Conservation (phyloP, 2,329 filamentous ascomycete species). For the Simplicillium aogashimaense region DNA sequence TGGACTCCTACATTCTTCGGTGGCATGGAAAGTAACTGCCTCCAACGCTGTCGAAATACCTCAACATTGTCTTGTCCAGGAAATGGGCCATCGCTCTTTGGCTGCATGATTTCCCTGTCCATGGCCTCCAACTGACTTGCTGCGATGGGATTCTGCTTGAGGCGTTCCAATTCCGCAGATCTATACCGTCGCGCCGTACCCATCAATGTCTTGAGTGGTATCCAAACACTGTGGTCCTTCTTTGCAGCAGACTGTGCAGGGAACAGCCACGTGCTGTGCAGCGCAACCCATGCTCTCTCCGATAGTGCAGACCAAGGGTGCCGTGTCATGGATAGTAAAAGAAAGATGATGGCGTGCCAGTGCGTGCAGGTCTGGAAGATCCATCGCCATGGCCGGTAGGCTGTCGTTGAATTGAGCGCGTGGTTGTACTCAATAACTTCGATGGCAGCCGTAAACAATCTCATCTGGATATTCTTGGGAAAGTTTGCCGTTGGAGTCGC, state of each 20-base stretch:
- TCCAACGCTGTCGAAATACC: conserved; percentile 20
- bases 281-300: conserved; percentile 36
- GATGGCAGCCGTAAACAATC: conserved; percentile 38
- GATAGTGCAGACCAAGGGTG: conserved; percentile 33
- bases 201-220: conserved; percentile 29
- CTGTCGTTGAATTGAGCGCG: conserved; percentile 38
- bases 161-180: conserved; percentile 20
- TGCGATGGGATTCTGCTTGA: conserved; percentile 16
- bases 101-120: conserved; percentile 16
- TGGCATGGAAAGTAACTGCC: background rate
- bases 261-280: conserved; percentile 34
- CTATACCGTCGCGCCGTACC: conserved; percentile 26
- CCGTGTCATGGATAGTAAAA: conserved; percentile 39
- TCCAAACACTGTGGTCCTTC: conserved; percentile 24
- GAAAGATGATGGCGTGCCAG: conserved; percentile 48
- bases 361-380: conserved; percentile 49
- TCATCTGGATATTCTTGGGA: conserved; percentile 27
- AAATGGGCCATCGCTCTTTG: conserved; percentile 19
- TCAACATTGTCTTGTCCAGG: conserved; percentile 11
- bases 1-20: too few relatives aligned
- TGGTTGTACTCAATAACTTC: conserved; percentile 48
- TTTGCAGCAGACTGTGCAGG: conserved; percentile 16
- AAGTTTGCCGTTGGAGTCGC: conserved; percentile 23
- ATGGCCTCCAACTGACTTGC: conserved; percentile 16
- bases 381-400: conserved; percentile 44